phyloP scores from a whole-genome alignment of 2,329 filamentous ascomycete species.

The Trichoderma afroharzianum region DNA sequence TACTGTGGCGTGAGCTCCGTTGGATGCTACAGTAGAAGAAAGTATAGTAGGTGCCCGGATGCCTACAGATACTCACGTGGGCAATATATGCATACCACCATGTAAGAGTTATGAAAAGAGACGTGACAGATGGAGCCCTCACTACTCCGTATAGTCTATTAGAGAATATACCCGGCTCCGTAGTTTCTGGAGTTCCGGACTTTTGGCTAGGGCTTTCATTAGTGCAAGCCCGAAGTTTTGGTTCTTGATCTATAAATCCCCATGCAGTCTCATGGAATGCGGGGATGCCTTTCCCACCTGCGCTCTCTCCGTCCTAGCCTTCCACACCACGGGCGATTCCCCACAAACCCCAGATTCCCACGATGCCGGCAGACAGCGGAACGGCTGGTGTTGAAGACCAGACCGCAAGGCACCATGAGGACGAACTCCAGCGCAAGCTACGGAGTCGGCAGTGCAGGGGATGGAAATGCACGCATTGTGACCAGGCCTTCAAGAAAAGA shows the following conservation, averaged over 20 bases:
- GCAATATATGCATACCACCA: neutral
- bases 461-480: slow-evolving; percentile 1
- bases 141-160: neutral
- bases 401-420: neutral
- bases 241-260: neutral
- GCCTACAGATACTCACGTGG: neutral
- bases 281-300: neutral
- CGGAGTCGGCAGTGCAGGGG: neutral
- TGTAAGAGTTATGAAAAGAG: neutral
- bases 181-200: neutral
- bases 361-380: neutral
- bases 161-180: neutral
- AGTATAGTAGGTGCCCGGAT: neutral
- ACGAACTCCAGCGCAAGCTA: neutral
- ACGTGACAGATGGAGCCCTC: neutral
- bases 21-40: neutral
- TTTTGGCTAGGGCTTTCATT: neutral
- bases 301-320: neutral
- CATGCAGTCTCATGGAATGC: neutral
- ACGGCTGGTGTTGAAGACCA: neutral
- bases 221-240: neutral
- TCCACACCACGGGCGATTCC: neutral
- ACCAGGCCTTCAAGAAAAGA: slow-evolving; percentile 11
- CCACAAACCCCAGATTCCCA: neutral
- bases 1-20: neutral